Base-by-base conservation (phyloP, 768 basidiomycete genomes). In the Rhodotorula diobovata region DNA sequence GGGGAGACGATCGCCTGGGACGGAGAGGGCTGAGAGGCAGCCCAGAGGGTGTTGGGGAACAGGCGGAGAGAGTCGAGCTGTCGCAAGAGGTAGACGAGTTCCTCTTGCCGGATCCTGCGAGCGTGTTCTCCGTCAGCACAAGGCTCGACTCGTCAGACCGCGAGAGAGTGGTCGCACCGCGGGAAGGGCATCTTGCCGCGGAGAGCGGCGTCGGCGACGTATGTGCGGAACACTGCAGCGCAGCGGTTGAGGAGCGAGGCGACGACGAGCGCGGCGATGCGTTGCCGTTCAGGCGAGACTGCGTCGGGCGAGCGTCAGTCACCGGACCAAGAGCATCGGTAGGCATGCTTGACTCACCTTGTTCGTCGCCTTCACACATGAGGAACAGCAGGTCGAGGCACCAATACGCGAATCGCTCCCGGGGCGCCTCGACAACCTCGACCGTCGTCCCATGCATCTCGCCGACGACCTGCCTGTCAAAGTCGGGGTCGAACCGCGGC, bases 381-480 rank as follows among this genome's bases (percentile, higher is more conserved):
- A 89, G 78, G 80, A 94, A 93, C 45, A 95, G 79, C 20, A 93
- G 81, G 76, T 95, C 92, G 66, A 94, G 88, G 78, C 90, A 93
- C 92, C 92, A 94, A 81, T 91, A 93, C 14, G 90, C 88, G 78
- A 94, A 94, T 15, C 91, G 84, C 79, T 94, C 93, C 50, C 92
- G 82, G 2, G 89, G 88, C 2, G 63, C 35, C 43, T 76, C 70
- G 62, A 72, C 60, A 20, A 73, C 59, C 45, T 72, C 63, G 41
- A 68, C 68, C 9, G 72, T 76, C 18, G 72, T 76, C 0, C 76
- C 76, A 14, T 55, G 16, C 41, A 70, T 32, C 39, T 62, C 30
- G 25, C 57, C 64, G 18, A 30, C 46, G 9, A 58, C 68, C 55
- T 70, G 68, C 10, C 41, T n/a, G 60, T 73, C 75, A 50, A 71